Conservation (phyloP, 108 stramenopile species). For the Nitzschia sp. region DNA sequence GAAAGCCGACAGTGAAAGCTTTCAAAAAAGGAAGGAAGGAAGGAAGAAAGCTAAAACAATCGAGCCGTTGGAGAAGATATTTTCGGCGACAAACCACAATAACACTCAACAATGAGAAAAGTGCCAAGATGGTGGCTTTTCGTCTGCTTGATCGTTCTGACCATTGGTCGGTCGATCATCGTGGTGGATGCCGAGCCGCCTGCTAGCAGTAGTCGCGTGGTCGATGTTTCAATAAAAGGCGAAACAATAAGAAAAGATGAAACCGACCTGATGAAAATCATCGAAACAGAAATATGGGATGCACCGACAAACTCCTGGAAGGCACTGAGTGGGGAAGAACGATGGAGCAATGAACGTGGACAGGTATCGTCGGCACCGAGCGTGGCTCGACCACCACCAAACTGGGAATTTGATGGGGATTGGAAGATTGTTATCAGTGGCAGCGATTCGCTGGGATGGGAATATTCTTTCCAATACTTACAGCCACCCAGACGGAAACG, state of each 20-base stretch:
- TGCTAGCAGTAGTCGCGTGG: neutral
- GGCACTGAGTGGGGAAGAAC: conserved; percentile 15
- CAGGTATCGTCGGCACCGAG: conserved; percentile 23
- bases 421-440: conserved; percentile 79
- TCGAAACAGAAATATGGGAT: conserved; percentile 56
- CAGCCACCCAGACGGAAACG: conserved; percentile 57
- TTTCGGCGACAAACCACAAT: too few relatives aligned
- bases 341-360: conserved; percentile 36
- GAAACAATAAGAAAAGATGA: neutral
- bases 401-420: conserved; percentile 57
- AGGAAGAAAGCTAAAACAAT: too few relatives aligned
- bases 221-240: neutral
- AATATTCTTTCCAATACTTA: conserved; percentile 47
- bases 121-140: neutral
- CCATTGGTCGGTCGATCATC: neutral
- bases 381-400: conserved; percentile 37
- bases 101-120: conserved; percentile 5
- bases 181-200: conserved; percentile 6
- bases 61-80: too few relatives aligned
- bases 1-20: too few relatives aligned
- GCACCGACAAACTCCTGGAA: conserved; percentile 37
- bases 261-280: conserved; percentile 23
- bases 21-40: too few relatives aligned
- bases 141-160: neutral
- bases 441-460: conserved; percentile 75